Evolutionary conservation across 805 yeast genomes (phyloP), one percentile per base, ranked within the genome.

Genomic region (Lachancea fermentati): DNA sequence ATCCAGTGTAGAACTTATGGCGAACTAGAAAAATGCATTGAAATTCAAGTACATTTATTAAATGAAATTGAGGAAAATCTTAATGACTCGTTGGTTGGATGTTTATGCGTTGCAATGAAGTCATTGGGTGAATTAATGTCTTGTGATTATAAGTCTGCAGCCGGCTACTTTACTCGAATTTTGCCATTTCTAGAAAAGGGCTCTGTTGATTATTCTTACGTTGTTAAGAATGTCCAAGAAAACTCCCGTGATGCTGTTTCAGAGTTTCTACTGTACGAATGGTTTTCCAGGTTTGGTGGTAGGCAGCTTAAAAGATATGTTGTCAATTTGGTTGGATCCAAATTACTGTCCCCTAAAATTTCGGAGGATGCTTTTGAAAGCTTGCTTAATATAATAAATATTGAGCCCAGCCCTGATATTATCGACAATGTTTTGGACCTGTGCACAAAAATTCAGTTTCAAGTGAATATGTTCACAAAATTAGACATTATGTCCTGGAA

Each of bases 241-340:
- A 39, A 32, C 17, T 26, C 45, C 9, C 35, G 41, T 19, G 38
- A 38, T 4, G 32, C 18, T 14, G 13, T 46, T 4, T 45, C 55
- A 3, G 56, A 52, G 28, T 30, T 49, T 14, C 17, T 36, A 18
- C 34, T 49, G 6, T 42, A 42, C 16, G 46, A 46, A 15, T 36
- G 31, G n/a, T 49, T 54, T 32, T 19, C 50, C 31, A 36, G 40
- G n/a, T 19, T 40, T 12, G 34, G 41, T 1, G 52, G 55, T 33
- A 13, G 22, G 5, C 5, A 22, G 5, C 42, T 45, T 11, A 41
- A 25, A 24, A 22, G 28, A 9, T 56, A 55, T 24, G 42, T 50
- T 11, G 45, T 46, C 3, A 56, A 57, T 35, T 44, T 52, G 50
- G 42, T 56, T 17, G 52, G 58, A 6, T 52, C 61, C 4, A 50